phyloP scores from a whole-genome alignment of 1,139 yeast species.

The Lodderomyces elongisporus region DNA sequence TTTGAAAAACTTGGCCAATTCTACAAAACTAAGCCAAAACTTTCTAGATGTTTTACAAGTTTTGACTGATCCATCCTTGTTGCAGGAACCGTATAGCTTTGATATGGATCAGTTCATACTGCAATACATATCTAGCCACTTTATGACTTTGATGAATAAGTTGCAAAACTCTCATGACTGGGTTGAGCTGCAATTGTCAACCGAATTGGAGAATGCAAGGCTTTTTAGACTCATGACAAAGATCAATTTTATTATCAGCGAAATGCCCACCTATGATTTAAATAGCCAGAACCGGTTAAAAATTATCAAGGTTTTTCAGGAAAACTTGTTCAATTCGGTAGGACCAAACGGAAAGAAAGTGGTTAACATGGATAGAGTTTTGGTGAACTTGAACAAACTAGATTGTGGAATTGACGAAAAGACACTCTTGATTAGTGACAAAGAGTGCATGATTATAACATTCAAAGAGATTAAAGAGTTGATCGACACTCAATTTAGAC shows the following conservation, averaged over 20 bases:
- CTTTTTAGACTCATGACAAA: slow-evolving; percentile 78
- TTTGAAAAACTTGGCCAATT: slow-evolving; percentile 8
- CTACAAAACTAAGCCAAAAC: slow-evolving; percentile 20
- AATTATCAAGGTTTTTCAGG: slow-evolving; percentile 73
- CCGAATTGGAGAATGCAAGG: slow-evolving; percentile 85
- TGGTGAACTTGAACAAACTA: slow-evolving; percentile 74
- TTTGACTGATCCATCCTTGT: slow-evolving; percentile 11
- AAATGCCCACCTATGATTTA: slow-evolving; percentile 43
- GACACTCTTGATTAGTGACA: slow-evolving; percentile 65
- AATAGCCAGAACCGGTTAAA: slow-evolving; percentile 73
- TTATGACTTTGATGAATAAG: slow-evolving; percentile 47
- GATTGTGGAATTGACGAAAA: slow-evolving; percentile 92
- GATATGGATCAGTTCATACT: slow-evolving; percentile 25
- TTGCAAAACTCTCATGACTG: slow-evolving; percentile 57
- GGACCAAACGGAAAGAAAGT: slow-evolving; percentile 69
- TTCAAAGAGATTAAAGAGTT: slow-evolving; percentile 75
- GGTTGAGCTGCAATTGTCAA: slow-evolving; percentile 59
- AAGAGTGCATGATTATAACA: slow-evolving; percentile 72
- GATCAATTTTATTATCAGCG: slow-evolving; percentile 65
- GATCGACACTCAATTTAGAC: slow-evolving; percentile 68
- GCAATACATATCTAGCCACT: slow-evolving; percentile 29
- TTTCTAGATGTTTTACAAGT: slow-evolving; percentile 17
- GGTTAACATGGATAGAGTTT: slow-evolving; percentile 77
- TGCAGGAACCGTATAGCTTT: slow-evolving; percentile 8
- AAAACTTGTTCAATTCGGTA: slow-evolving; percentile 78